phyloP scores from a whole-genome alignment of 176 grass and related monocot genomes.

The Oryza meridionalis region DNA sequence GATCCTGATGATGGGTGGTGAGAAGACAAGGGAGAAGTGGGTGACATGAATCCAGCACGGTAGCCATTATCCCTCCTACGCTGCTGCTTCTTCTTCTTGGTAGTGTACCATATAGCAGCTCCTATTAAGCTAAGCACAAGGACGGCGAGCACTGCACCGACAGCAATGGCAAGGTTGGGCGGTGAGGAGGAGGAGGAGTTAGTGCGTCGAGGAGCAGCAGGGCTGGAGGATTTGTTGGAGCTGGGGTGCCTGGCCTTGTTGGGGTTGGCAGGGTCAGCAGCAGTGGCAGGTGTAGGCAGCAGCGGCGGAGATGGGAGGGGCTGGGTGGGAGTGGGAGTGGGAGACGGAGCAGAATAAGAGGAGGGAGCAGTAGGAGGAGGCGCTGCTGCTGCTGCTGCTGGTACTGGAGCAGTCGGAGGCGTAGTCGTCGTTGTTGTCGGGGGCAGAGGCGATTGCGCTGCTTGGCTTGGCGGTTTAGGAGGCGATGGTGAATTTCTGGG shows the following conservation, averaged over 20 bases:
- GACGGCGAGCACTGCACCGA: constrained; percentile 42
- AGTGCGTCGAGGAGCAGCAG: neutral
- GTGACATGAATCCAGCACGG: constrained; percentile 62
- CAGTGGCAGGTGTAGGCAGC: constrained; percentile 51
- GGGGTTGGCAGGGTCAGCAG: constrained; percentile 31
- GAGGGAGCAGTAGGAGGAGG: neutral
- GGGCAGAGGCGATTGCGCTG: constrained; percentile 12
- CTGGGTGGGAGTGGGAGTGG: neutral
- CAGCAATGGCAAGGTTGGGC: constrained; percentile 20
- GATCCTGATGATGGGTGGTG: constrained; percentile 51
- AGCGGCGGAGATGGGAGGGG: neutral
- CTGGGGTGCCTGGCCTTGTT: neutral
- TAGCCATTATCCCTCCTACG: constrained; percentile 55
- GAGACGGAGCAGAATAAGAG: constrained; percentile 27
- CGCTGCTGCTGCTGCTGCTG: neutral
- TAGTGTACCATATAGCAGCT: constrained; percentile 45
- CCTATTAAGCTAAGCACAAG: constrained; percentile 58
- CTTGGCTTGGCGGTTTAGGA: constrained; percentile 8
- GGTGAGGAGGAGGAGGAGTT: neutral
- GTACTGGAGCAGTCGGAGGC: neutral
- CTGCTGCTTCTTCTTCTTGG: constrained; percentile 62
- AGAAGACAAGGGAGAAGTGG: constrained; percentile 53
- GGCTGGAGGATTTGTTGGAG: constrained; percentile 28
- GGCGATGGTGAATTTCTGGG: neutral
- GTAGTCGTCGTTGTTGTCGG: constrained; percentile 4